Conservation (phyloP, 2,329 filamentous ascomycete species). For the Fusarium multiceps region DNA sequence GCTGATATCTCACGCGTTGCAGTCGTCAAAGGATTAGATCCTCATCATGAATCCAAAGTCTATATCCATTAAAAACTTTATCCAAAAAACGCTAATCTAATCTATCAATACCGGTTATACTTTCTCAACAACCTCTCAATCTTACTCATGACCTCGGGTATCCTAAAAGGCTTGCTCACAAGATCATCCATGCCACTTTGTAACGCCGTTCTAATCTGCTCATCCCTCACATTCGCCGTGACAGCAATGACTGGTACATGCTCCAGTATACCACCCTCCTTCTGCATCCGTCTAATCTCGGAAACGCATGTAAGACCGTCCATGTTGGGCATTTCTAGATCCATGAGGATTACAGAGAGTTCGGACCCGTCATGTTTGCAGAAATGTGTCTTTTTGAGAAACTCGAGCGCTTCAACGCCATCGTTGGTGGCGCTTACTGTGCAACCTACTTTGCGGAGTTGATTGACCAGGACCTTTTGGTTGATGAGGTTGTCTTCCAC, state of each 20-base stretch:
- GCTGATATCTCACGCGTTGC: not conserved
- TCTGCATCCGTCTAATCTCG: slow-evolving; percentile 55
- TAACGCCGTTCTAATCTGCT: slow-evolving; percentile 55
- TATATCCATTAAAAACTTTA: not conserved
- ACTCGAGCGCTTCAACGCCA: slow-evolving; percentile 66
- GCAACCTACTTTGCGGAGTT: slow-evolving; percentile 69
- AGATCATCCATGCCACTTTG: slow-evolving; percentile 61
- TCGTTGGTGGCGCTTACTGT: slow-evolving; percentile 70
- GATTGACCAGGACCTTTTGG: slow-evolving; percentile 74
- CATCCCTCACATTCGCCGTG: slow-evolving; percentile 61
- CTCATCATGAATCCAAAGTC: not conserved
- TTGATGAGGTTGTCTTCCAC: slow-evolving; percentile 77
- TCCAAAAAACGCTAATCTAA: not conserved
- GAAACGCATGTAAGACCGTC: slow-evolving; percentile 57
- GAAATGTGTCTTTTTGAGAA: slow-evolving; percentile 51
- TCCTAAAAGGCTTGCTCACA: slow-evolving; percentile 68
- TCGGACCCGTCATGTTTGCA: slow-evolving; percentile 31
- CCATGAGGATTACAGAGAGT: slow-evolving; percentile 58
- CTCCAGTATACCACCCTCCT: slow-evolving; percentile 44
- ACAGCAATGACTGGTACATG: slow-evolving; percentile 60
- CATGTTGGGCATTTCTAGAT: slow-evolving; percentile 63
- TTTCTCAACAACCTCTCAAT: slow-evolving; percentile 52
- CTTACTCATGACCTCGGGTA: slow-evolving; percentile 64
- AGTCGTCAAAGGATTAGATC: not conserved
- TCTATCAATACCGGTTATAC: not conserved